Conservation (phyloP, 2,329 filamentous ascomycete genomes). For the Aureobasidium namibiae region DNA sequence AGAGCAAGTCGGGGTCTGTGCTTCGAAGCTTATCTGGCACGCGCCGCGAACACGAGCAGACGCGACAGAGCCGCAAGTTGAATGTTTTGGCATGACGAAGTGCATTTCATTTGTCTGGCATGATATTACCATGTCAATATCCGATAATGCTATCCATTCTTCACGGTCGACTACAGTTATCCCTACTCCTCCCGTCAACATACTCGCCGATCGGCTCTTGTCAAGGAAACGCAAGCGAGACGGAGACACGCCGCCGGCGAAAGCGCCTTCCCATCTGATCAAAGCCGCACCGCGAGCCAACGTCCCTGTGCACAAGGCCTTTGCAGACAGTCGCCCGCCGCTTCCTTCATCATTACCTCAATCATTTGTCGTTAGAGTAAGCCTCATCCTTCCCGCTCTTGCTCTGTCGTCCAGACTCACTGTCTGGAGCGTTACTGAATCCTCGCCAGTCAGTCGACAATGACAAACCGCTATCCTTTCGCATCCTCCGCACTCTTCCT, state of each 20-base stretch:
- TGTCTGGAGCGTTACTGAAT: not conserved
- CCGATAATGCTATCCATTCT: not conserved
- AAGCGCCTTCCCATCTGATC: not conserved
- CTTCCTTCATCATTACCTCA: not conserved
- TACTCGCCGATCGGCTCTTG: not conserved
- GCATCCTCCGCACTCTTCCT: slow-evolving; percentile 41
- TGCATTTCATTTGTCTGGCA: not conserved
- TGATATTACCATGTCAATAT: slow-evolving; percentile 10
- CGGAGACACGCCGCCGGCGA: not conserved
- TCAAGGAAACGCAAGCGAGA: slow-evolving; percentile 12
- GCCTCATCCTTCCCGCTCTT: too few relatives aligned
- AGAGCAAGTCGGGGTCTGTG: not conserved
- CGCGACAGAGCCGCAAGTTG: not conserved
- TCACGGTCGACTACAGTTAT: not conserved
- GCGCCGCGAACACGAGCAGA: not conserved
- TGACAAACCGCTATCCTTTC: slow-evolving; percentile 20
- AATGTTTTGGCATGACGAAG: not conserved
- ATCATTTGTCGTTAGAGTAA: not conserved
- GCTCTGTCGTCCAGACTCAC: too few relatives aligned
- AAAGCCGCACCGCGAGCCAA: not conserved
- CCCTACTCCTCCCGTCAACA: not conserved
- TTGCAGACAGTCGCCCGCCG: not conserved
- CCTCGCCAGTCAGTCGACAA: not conserved
- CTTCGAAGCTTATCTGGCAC: not conserved
- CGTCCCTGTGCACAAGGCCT: not conserved